phyloP scores from a whole-genome alignment of 441 rosid species.

The Pelargonium citronellum region DNA sequence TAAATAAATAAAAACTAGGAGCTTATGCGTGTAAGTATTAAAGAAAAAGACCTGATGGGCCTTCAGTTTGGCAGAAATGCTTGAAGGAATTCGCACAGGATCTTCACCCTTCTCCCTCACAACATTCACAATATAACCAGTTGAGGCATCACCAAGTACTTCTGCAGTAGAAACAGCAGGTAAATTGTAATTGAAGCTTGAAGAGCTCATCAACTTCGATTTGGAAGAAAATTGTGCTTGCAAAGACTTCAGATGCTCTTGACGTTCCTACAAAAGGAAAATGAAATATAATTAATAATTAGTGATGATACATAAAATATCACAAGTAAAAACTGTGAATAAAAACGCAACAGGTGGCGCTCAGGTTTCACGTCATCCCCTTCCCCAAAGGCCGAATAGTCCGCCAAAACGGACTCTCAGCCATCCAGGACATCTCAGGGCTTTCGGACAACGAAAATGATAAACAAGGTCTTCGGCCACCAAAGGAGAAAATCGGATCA shows the following conservation, averaged over 20 bases:
- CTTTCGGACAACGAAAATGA: too few relatives aligned
- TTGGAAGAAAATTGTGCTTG: slow-evolving; percentile 64
- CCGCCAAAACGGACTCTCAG: too few relatives aligned
- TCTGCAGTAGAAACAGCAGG: slow-evolving; percentile 64
- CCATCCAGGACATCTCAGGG: too few relatives aligned
- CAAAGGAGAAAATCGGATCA: too few relatives aligned
- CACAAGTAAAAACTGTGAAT: too few relatives aligned
- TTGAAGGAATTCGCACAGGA: slow-evolving; percentile 81
- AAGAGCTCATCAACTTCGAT: slow-evolving; percentile 45
- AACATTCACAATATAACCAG: slow-evolving; percentile 95
- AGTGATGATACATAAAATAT: too few relatives aligned
- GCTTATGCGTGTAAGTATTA: slow-evolving; percentile 11
- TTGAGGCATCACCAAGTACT: slow-evolving; percentile 76
- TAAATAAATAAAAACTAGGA: slow-evolving; percentile 1
- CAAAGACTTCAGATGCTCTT: slow-evolving; percentile 88
- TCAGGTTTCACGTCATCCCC: too few relatives aligned
- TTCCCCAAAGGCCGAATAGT: too few relatives aligned
- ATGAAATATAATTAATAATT: slow-evolving; percentile 22
- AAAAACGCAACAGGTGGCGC: too few relatives aligned
- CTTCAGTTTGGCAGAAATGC: slow-evolving; percentile 87
- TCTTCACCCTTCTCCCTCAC: slow-evolving; percentile 97
- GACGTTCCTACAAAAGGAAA: slow-evolving; percentile 74
- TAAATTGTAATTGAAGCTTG: slow-evolving; percentile 41
- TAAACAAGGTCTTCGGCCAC: too few relatives aligned
- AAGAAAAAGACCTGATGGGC: slow-evolving; percentile 81